These are phyloP conservation scores for Dothiorella sarmentorum DNA, from an alignment of 2,329 filamentous ascomycete species.

Conservation along the genomic window DNA sequence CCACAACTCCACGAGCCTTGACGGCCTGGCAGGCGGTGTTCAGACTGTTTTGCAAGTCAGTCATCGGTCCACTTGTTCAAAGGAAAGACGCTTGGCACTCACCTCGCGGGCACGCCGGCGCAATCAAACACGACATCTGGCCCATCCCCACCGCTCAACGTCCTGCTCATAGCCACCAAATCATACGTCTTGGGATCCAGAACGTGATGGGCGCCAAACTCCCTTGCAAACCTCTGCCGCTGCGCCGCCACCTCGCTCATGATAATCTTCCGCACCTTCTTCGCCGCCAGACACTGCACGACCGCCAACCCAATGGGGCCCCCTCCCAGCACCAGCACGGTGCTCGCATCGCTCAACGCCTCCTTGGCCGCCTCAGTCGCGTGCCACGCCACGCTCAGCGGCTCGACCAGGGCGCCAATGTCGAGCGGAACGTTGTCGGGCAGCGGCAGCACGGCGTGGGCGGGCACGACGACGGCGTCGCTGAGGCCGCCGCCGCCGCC, in stretches of 20 bases:
- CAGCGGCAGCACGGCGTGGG: slow-evolving; percentile 48
- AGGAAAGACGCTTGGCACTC: slow-evolving; percentile 20
- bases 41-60: slow-evolving; percentile 21
- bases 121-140: slow-evolving; percentile 61
- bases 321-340: slow-evolving; percentile 56
- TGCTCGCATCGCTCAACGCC: slow-evolving; percentile 35
- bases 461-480: slow-evolving; percentile 53
- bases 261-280: slow-evolving; percentile 54
- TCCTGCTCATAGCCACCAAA: slow-evolving; percentile 44
- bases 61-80: neutral
- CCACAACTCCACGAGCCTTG: slow-evolving; percentile 53
- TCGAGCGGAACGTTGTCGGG: slow-evolving; percentile 53
- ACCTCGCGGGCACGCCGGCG: slow-evolving; percentile 54
- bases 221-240: slow-evolving; percentile 50
- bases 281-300: slow-evolving; percentile 55
- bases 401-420: slow-evolving; percentile 59
- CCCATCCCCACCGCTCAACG: slow-evolving; percentile 49
- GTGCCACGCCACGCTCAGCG: slow-evolving; percentile 63
- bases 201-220: slow-evolving; percentile 56
- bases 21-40: slow-evolving; percentile 47
- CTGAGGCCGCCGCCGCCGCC: slow-evolving; percentile 56
- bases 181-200: slow-evolving; percentile 53
- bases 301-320: slow-evolving; percentile 62
- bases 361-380: slow-evolving; percentile 32
- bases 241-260: slow-evolving; percentile 54